Evolutionary conservation across 176 grass and related monocot genomes (phyloP), one percentile per base, ranked within the genome.

Genomic region (Hordeum marinum): DNA sequence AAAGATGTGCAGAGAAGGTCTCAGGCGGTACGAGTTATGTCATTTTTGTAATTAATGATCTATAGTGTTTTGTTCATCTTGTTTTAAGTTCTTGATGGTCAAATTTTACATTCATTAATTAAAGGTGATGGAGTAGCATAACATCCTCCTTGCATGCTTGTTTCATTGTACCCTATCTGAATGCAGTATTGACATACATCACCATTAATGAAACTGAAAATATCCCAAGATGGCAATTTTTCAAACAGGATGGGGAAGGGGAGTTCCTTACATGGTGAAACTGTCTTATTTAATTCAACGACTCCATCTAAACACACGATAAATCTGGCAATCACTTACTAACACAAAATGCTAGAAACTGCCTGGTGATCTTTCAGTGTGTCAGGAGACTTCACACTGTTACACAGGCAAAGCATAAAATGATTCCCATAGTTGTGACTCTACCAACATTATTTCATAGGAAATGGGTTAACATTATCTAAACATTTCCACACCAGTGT

Each of bases 1-100:
- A 93, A 98, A 91, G 93, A 98, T 89, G 96, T 98, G 61, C 87
- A 98, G 89, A 88, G 50, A 66, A 82, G 96, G 88, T 98, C 96
- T 83, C 89, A 94, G 87, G 82, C 20, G 36, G 93, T 95, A 90
- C 37, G 81, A 32, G 87, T 93, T 32, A 67, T 85, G 36, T 3
- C 9, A 67, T 89, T 78, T 86, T 71, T 62, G 13, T 77, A 70
- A 70, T 72, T 63, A 29, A 11, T 24, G 64, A 79, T 78, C 41
- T 85, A 8, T 43, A 4, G 39, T 45, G 11, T 84, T 43, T 48
- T 31, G 4, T 80, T 41, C 24, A 73, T 85, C 8, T 72, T 23
- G 24, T 75, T 20, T 71, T 61, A 78, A 64, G 15, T 50, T 42
- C 3, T 21, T 40, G 40, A 71, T 71, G n/a, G 29, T 83, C 61